phyloP scores from a whole-genome alignment of 2,329 filamentous ascomycete genomes.

The Mycosphaerella sp. region DNA sequence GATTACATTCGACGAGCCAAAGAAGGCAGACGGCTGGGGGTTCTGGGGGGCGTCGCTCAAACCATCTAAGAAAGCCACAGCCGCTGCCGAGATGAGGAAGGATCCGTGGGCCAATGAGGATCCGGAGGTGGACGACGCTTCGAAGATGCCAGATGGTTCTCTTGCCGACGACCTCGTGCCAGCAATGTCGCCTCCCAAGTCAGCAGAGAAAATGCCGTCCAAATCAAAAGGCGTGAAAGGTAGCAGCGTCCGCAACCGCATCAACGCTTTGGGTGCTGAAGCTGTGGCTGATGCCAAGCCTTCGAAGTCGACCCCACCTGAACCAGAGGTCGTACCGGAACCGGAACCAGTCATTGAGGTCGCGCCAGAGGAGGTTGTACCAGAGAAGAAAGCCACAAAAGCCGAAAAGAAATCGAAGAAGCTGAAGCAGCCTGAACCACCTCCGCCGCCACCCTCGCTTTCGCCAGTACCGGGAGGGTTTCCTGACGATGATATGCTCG shows the following conservation, averaged over 20 bases:
- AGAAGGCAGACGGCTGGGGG: constrained; percentile 36
- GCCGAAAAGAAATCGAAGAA: constrained; percentile 20
- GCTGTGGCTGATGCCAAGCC: constrained; percentile 35
- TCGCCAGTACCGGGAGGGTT: constrained; percentile 44
- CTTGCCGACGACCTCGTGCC: constrained; percentile 36
- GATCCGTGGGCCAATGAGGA: constrained; percentile 40
- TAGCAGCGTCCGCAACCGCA: constrained; percentile 48
- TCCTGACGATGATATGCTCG: constrained; percentile 40
- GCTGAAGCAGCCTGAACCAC: constrained; percentile 19
- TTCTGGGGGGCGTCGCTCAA: constrained; percentile 44
- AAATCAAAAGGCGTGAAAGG: constrained; percentile 42
- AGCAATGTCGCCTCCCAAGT: constrained; percentile 39
- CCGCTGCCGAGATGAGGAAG: constrained; percentile 30
- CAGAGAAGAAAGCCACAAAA: constrained; percentile 28
- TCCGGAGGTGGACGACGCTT: constrained; percentile 33
- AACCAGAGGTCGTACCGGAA: constrained; percentile 20
- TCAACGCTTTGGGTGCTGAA: constrained; percentile 42
- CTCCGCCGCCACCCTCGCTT: constrained; percentile 18
- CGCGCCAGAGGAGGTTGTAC: constrained; percentile 31
- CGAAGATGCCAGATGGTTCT: constrained; percentile 42
- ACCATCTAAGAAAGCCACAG: constrained; percentile 38
- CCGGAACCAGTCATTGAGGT: constrained; percentile 20
- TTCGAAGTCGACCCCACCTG: constrained; percentile 32
- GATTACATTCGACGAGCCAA: constrained; percentile 20
- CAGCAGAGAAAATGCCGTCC: constrained; percentile 37